Evolutionary conservation across 495 filamentous ascomycete genomes (phyloP).

Genomic region (Clavariopsis aquatica): DNA sequence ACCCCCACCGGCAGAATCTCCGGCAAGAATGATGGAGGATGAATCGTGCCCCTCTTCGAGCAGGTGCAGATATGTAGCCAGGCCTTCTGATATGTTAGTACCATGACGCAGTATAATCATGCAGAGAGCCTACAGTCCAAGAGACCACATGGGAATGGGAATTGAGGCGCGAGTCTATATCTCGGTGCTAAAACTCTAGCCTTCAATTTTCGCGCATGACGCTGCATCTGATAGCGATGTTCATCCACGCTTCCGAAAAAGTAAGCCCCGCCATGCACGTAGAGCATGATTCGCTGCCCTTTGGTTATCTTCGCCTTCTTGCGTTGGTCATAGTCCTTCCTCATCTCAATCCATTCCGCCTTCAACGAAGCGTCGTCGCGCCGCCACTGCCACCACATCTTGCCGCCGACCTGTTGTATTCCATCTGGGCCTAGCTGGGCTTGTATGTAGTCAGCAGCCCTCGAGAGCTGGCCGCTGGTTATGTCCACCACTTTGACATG

Average conservation of each 20-base stretch:
- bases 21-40: constrained; percentile 76
- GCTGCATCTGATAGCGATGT: constrained; percentile 93
- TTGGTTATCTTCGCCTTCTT: constrained; percentile 61
- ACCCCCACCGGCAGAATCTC: constrained; percentile 88
- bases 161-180: constrained; percentile 90
- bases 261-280: constrained; percentile 84
- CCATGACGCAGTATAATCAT: background rate
- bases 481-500: constrained; percentile 73
- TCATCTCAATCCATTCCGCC: constrained; percentile 97
- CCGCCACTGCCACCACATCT: constrained; percentile 95
- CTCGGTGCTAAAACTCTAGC: constrained; percentile 83
- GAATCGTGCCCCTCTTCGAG: constrained; percentile 67
- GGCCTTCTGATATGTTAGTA: constrained; percentile 20
- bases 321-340: constrained; percentile 70
- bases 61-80: constrained; percentile 83
- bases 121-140: constrained; percentile 62
- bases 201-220: constrained; percentile 90
- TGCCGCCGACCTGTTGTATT: constrained; percentile 72
- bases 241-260: constrained; percentile 92
- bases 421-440: constrained; percentile 75
- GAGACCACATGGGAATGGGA: constrained; percentile 89
- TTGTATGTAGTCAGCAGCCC: constrained; percentile 63
- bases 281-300: constrained; percentile 81
- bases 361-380: constrained; percentile 60
- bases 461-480: constrained; percentile 57